These are phyloP conservation scores for Umbelopsis ramanniana DNA, from an alignment of 192 early-diverging fungal species.

Conservation along the genomic window DNA sequence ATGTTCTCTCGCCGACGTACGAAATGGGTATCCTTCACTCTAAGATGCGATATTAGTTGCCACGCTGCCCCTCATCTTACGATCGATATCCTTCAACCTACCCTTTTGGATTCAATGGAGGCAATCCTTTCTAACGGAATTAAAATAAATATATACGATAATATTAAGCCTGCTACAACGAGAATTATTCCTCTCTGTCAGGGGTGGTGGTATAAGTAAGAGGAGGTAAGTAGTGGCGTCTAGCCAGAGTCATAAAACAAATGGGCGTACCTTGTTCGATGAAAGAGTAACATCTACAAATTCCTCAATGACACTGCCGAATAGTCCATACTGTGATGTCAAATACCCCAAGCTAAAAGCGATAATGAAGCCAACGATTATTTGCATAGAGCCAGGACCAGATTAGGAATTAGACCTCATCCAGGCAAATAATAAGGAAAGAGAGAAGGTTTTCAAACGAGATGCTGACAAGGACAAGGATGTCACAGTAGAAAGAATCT, in stretches of 20 bases:
- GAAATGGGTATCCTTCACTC: slow-evolving; percentile 23
- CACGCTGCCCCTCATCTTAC: too few relatives aligned
- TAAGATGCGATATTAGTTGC: not conserved
- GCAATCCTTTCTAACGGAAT: slow-evolving; percentile 19
- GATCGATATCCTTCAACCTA: not conserved
- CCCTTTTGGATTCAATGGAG: slow-evolving; percentile 5
- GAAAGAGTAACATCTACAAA: not conserved
- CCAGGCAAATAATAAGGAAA: not conserved
- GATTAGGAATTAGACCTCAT: slow-evolving; percentile 10
- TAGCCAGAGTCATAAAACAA: not conserved
- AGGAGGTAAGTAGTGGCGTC: not conserved
- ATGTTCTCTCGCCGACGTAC: slow-evolving; percentile 20
- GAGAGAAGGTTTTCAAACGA: not conserved
- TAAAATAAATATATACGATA: slow-evolving; percentile 19
- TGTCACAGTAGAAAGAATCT: not conserved
- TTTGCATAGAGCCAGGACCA: slow-evolving; percentile 16
- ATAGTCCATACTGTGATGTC: slow-evolving; percentile 18
- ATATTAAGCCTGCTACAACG: slow-evolving; percentile 6
- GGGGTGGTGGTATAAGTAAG: not conserved
- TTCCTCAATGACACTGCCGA: slow-evolving; percentile 2
- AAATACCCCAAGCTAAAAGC: slow-evolving; percentile 20
- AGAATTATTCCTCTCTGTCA: not conserved
- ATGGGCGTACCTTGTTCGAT: not conserved
- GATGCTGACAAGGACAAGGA: not conserved
- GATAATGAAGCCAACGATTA: slow-evolving; percentile 14